Evolutionary conservation across 1,139 yeast genomes (phyloP).

Genomic region (Debaryomyces singareniensis): DNA sequence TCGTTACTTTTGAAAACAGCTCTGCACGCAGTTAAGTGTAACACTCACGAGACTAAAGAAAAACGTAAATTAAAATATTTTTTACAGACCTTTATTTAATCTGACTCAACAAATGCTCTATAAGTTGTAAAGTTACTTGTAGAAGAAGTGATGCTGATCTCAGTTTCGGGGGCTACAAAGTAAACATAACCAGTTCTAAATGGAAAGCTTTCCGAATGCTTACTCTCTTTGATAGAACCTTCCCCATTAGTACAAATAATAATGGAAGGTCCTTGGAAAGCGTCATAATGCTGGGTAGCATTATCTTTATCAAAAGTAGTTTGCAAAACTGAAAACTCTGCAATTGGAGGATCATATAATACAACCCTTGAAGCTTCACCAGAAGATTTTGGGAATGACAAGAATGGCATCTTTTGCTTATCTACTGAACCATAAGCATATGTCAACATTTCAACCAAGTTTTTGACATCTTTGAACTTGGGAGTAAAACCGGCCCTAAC

Average conservation of each 20-base stretch:
- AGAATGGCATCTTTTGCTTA: conserved; percentile 83
- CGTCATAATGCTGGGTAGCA: conserved; percentile 43
- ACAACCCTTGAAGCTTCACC: conserved; percentile 61
- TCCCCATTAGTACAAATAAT: conserved; percentile 76
- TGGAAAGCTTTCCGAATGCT: conserved; percentile 30
- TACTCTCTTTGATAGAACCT: conserved; percentile 50
- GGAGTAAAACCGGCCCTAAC: conserved; percentile 99
- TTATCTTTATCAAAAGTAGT: conserved; percentile 44
- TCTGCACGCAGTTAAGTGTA: too few species aligned
- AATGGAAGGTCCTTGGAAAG: conserved; percentile 82
- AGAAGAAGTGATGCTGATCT: conserved; percentile 51
- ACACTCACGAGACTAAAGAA: too few species aligned
- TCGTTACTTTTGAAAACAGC: too few species aligned
- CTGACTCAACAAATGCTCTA: conserved; percentile 80
- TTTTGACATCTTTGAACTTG: conserved; percentile 89
- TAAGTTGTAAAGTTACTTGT: conserved; percentile 60
- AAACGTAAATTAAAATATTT: too few species aligned
- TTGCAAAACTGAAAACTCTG: conserved; percentile 88
- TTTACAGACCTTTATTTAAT: conserved; percentile 6
- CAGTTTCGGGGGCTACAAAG: conserved; percentile 75
- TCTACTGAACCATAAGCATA: conserved; percentile 84
- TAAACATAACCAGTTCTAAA: conserved; percentile 65
- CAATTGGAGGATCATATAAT: conserved; percentile 92
- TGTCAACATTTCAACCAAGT: conserved; percentile 85
- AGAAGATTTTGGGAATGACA: conserved; percentile 51